Conservation (phyloP, 345 rosid genomes). For the Triadica sebifera region DNA sequence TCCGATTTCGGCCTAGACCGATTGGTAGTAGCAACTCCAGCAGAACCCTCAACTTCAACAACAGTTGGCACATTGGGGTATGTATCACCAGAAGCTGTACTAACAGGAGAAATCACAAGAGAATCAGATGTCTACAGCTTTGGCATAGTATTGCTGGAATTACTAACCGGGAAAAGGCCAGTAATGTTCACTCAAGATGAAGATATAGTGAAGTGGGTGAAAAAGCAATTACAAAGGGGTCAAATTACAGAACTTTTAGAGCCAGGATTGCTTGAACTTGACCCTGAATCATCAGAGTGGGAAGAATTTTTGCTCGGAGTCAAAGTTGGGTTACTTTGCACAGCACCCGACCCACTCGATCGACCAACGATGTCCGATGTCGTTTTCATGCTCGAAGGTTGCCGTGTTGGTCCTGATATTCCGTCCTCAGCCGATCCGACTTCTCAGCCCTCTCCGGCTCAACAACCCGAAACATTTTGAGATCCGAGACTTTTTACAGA, state of each 20-base stretch:
- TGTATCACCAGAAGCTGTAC: slow-evolving; percentile 68
- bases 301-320: slow-evolving; percentile 92
- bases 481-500: background rate
- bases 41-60: slow-evolving; percentile 60
- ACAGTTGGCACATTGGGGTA: slow-evolving; percentile 74
- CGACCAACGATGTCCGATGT: slow-evolving; percentile 84
- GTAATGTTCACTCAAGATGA: slow-evolving; percentile 94
- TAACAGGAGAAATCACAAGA: slow-evolving; percentile 57
- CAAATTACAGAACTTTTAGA: slow-evolving; percentile 80
- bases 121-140: slow-evolving; percentile 91
- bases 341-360: slow-evolving; percentile 81
- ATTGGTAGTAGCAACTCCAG: slow-evolving; percentile 45
- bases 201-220: slow-evolving; percentile 97
- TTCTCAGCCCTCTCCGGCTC: slow-evolving; percentile 78
- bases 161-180: slow-evolving; percentile 83
- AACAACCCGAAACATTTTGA: slow-evolving; percentile 21
- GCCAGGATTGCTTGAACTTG: slow-evolving; percentile 87
- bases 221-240: slow-evolving; percentile 85
- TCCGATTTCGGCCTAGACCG: slow-evolving; percentile 82
- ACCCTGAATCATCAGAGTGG: slow-evolving; percentile 98
- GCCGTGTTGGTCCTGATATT: slow-evolving; percentile 83
- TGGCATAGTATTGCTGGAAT: slow-evolving; percentile 85
- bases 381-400: slow-evolving; percentile 98
- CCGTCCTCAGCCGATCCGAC: slow-evolving; percentile 86
- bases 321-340: slow-evolving; percentile 90